Conservation (phyloP, 148 eudicot genomes). For the Dysphania ambrosioides region DNA sequence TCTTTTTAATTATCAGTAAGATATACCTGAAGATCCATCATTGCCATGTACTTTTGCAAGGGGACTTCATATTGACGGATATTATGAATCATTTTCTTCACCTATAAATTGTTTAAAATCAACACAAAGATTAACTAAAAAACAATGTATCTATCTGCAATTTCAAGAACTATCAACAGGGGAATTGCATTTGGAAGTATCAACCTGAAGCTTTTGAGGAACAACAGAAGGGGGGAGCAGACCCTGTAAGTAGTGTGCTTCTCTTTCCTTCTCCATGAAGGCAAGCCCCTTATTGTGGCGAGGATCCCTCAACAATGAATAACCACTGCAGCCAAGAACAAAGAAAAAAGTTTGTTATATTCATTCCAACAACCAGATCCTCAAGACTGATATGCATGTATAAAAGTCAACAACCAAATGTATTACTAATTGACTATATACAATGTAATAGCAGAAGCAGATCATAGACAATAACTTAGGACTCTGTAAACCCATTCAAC, state of each 20-base stretch:
- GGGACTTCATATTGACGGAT: conserved; percentile 93
- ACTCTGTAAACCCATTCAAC: no score
- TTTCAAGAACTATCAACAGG: not conserved
- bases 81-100: conserved; percentile 82
- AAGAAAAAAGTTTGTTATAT: not conserved
- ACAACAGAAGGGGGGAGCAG: conserved; percentile 87
- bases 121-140: not conserved
- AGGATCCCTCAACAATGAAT: conserved; percentile 88
- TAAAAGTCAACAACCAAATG: not conserved
- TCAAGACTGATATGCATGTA: not conserved
- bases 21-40: conserved; percentile 98
- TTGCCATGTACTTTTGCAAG: conserved; percentile 87
- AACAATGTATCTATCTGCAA: not conserved
- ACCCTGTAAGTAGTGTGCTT: conserved; percentile 87
- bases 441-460: not conserved
- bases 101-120: conserved; percentile 37
- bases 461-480: no score
- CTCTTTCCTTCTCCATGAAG: conserved; percentile 83
- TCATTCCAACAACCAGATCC: not conserved
- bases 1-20: no score
- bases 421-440: not conserved
- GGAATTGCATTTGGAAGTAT: not conserved
- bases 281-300: conserved; percentile 93
- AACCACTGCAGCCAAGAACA: conserved; percentile 61
- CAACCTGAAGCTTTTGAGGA: conserved; percentile 78